Conservation (phyloP, 306 rosid genomes). For the Crotalaria pallida region DNA sequence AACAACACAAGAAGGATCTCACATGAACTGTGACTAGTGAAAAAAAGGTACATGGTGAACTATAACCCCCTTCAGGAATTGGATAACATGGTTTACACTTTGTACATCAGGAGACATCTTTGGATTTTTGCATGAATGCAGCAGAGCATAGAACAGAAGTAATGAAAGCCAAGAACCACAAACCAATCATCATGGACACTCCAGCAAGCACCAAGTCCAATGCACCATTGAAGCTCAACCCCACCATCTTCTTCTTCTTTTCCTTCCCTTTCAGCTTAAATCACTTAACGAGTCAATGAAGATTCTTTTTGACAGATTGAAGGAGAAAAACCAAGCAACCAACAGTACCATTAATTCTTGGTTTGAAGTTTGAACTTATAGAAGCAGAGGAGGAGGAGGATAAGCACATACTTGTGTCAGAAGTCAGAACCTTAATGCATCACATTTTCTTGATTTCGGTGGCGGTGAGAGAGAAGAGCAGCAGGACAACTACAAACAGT, state of each 20-base stretch:
- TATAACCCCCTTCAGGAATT: not conserved
- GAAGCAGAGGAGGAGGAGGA: not conserved
- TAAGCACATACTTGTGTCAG: not conserved
- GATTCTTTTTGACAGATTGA: not conserved
- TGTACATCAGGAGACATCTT: slow-evolving; percentile 28
- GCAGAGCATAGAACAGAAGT: slow-evolving; percentile 60
- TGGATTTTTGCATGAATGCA: slow-evolving; percentile 49
- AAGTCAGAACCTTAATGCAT: not conserved
- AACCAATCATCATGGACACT: slow-evolving; percentile 42
- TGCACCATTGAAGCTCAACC: slow-evolving; percentile 12
- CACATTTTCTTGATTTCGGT: not conserved
- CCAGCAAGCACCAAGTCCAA: slow-evolving; percentile 52
- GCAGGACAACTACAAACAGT: not conserved
- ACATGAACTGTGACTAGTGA: not conserved
- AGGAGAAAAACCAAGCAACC: not conserved
- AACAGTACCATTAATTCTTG: not conserved
- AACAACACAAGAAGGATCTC: not conserved
- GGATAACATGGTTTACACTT: not conserved
- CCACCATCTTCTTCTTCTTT: not conserved
- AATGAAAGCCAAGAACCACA: slow-evolving; percentile 42
- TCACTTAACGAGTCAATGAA: not conserved
- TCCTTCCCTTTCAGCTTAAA: not conserved
- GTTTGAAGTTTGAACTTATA: not conserved
- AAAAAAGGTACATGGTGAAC: too few species aligned
- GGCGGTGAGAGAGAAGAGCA: not conserved